phyloP scores from a whole-genome alignment of 139 green algal genomes.

The Dunaliella sp. region DNA sequence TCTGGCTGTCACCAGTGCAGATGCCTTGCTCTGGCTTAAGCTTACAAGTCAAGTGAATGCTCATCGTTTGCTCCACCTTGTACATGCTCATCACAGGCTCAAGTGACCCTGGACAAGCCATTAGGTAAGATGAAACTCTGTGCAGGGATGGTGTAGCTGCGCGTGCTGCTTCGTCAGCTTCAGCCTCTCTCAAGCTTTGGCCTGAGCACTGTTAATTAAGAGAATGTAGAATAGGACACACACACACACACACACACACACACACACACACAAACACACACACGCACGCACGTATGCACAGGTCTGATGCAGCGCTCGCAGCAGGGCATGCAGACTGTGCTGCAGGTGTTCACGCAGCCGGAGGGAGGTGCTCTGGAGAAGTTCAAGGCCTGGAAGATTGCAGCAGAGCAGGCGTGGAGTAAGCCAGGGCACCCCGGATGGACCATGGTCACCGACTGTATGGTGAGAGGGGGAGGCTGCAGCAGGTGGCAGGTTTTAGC shows the following conservation, averaged over 20 bases:
- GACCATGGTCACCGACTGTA: conserved; percentile 42
- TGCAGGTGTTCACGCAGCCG: conserved; percentile 19
- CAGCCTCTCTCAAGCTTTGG: too few relatives aligned
- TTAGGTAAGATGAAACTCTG: conserved; percentile 39
- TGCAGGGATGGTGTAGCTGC: too few relatives aligned
- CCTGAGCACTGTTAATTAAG: too few relatives aligned
- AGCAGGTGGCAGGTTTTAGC: too few relatives aligned
- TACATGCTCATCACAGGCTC: conserved; percentile 10
- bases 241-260: too few relatives aligned
- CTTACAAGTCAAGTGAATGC: background rate
- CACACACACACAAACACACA: too few relatives aligned
- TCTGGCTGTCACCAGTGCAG: background rate
- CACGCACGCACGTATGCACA: conserved; percentile 5
- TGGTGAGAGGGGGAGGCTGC: conserved; percentile 24
- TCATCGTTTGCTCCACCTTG: background rate
- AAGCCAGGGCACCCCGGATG: conserved; percentile 36
- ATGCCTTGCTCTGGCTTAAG: background rate
- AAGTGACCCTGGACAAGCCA: conserved; percentile 44
- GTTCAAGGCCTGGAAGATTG: conserved; percentile 15
- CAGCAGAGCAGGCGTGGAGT: conserved; percentile 40
- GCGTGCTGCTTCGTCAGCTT: too few relatives aligned
- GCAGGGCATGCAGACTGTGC: background rate
- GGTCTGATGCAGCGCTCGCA: conserved; percentile 6
- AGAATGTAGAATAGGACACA: too few relatives aligned
- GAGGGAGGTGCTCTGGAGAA: conserved; percentile 16